Base-by-base conservation (phyloP, 139 green algal genomes). In the Auxenochlorella pyrenoidosa region DNA sequence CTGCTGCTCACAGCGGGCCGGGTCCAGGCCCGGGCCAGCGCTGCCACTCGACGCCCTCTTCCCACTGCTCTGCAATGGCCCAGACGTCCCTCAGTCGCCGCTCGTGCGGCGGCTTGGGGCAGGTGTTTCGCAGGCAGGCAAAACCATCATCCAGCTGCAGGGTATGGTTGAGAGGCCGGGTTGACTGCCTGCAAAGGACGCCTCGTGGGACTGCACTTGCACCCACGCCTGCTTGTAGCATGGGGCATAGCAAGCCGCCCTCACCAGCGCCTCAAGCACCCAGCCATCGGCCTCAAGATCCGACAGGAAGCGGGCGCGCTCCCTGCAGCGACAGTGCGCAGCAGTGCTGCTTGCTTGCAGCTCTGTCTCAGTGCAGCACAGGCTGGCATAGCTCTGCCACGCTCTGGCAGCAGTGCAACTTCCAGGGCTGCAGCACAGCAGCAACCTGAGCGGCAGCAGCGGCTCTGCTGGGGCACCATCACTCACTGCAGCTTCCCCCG, bases 31-130 rank as follows among this genome's bases (percentile, higher is more conserved):
- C n/a, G 0, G 16, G 32, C 59, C 79, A 75, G 80, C 63, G 38
- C 5, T 44, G 22, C 80, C 38, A 73, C 24, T 85, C 41, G 8
- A 47, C 30, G 80, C 80, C 80, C 18, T 24, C 38, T 63, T 76
- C 80, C 80, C 80, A 85, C 2, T n/a, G 40, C 59, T 77, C 80
- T 19, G 60, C 80, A 66, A 85, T 85, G 1, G 60, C 80, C 80
- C 80, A 85, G 28, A 63, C 80, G 0, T 77, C 40, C 13, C 16
- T 43, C 80, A 85, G 38, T 26, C 26, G 59, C 59, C 79, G 79
- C 59, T 85, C 40, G 58, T 59, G 16, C 1, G 0, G n/a, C 18
- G 80, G 80, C 80, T 85, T 85, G 60, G 80, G 80, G 21, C 24
- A 5, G 10, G 30, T 21, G 80, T 85, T 85, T 28, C 28, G 40